phyloP scores from a whole-genome alignment of 371 early-diverging fungal species.

The Batkoa obscura region DNA sequence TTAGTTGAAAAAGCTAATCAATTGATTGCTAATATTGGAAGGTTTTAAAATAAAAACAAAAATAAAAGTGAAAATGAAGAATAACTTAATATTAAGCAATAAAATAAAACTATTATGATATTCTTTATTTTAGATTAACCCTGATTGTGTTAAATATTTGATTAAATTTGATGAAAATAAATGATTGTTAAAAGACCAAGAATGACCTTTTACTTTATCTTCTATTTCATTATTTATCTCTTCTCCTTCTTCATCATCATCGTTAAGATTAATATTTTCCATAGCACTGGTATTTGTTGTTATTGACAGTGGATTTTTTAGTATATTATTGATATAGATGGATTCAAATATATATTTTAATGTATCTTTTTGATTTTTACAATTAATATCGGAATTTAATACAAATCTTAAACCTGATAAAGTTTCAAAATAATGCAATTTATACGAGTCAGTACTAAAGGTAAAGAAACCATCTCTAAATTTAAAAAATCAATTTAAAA shows the following conservation, averaged over 20 bases:
- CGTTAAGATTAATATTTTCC: not conserved
- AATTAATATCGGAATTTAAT: not conserved
- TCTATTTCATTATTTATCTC: not conserved
- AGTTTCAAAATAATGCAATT: slow-evolving; percentile 2
- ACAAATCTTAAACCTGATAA: not conserved
- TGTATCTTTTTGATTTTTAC: not conserved
- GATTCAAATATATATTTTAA: not conserved
- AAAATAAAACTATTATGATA: no score
- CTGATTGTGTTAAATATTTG: not conserved
- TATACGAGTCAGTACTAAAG: not conserved
- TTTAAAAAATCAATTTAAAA: not conserved
- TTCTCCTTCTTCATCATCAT: not conserved
- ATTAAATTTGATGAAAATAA: not conserved
- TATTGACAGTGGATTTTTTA: not conserved
- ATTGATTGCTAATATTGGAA: not conserved
- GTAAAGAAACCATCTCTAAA: slow-evolving; percentile 3
- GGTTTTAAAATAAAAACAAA: no score
- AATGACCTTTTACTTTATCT: not conserved
- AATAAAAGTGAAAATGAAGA: not conserved
- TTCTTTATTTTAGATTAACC: no score
- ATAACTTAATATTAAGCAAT: not conserved
- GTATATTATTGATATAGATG: not conserved
- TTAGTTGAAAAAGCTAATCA: not conserved
- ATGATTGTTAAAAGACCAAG: not conserved
- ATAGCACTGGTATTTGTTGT: not conserved